Conservation (phyloP, 1,139 yeast genomes). For the Kluyveromyces sp. region DNA sequence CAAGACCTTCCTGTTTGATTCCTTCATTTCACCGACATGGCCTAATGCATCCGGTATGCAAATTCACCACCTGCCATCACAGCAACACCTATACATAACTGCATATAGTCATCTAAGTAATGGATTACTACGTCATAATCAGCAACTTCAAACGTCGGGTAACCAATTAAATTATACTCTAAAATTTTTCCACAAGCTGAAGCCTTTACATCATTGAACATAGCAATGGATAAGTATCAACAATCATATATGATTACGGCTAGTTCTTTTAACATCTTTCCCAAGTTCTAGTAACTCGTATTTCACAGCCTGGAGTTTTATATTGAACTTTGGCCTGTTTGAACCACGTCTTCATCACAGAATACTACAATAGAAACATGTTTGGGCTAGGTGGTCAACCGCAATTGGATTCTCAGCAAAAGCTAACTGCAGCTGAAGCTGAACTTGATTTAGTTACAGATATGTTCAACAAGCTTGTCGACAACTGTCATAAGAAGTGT, state of each 20-base stretch:
- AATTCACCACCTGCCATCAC: no score
- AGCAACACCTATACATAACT: no score
- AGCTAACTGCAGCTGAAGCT: slow-evolving; percentile 76
- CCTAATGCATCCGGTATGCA: neutral
- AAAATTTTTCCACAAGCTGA: neutral
- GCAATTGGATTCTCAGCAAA: slow-evolving; percentile 65
- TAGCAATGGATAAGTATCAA: neutral
- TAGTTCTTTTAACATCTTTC: no score
- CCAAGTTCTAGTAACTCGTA: no score
- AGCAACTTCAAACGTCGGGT: neutral
- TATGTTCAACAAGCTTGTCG: slow-evolving; percentile 82
- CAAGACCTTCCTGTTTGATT: neutral
- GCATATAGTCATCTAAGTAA: no score
- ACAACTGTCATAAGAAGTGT: slow-evolving; percentile 88
- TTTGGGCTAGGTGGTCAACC: slow-evolving; percentile 71
- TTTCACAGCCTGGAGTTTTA: neutral
- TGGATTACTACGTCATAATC: neutral
- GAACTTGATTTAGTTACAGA: slow-evolving; percentile 96
- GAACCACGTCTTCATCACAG: neutral
- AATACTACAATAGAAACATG: slow-evolving; percentile 4
- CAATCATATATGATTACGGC: no score
- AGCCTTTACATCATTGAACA: neutral
- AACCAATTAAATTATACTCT: neutral
- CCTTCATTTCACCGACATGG: neutral
- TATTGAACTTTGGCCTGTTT: neutral